Evolutionary conservation across 345 rosid genomes (phyloP).

Genomic region (Hibiscus tridactylites): DNA sequence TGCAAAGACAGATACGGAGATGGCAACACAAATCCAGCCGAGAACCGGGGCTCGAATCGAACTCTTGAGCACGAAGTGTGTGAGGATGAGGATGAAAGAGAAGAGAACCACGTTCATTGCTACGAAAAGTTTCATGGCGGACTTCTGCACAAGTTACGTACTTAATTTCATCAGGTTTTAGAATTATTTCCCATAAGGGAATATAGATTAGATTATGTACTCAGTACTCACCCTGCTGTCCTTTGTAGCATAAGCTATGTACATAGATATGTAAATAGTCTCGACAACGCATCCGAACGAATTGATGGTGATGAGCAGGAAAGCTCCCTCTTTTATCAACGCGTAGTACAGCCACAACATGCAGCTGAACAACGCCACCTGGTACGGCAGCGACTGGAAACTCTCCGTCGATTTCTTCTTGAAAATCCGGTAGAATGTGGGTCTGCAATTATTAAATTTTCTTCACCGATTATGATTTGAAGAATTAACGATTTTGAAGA

Average conservation of each 20-base stretch:
- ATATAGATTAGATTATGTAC: too few species aligned
- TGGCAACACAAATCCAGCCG: constrained; percentile 74
- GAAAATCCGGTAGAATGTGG: constrained; percentile 67
- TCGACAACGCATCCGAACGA: constrained; percentile 67
- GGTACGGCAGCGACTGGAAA: constrained; percentile 74
- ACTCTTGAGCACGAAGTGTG: constrained; percentile 28
- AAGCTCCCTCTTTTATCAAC: constrained; percentile 38
- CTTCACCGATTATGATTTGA: too few species aligned
- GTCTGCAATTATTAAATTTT: constrained; percentile 30
- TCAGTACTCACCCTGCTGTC: constrained; percentile 18
- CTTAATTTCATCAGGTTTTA: too few species aligned
- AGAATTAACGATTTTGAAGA: too few species aligned
- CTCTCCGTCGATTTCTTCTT: constrained; percentile 65
- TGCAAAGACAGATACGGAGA: constrained; percentile 69
- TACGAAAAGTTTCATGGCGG: constrained; percentile 42
- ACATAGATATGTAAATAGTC: constrained; percentile 52
- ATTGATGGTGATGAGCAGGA: constrained; percentile 80
- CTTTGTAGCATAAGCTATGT: constrained; percentile 44
- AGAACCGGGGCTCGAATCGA: constrained; percentile 28
- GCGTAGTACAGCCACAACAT: constrained; percentile 95
- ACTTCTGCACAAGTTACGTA: constrained; percentile 30
- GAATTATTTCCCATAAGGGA: too few species aligned
- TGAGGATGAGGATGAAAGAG: constrained; percentile 33
- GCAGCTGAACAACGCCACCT: constrained; percentile 77
- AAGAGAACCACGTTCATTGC: constrained; percentile 50